Evolutionary conservation across 108 stramenopile species (phyloP), one percentile per base, ranked within the genome.

Genomic region (Cyclotella atomus): DNA sequence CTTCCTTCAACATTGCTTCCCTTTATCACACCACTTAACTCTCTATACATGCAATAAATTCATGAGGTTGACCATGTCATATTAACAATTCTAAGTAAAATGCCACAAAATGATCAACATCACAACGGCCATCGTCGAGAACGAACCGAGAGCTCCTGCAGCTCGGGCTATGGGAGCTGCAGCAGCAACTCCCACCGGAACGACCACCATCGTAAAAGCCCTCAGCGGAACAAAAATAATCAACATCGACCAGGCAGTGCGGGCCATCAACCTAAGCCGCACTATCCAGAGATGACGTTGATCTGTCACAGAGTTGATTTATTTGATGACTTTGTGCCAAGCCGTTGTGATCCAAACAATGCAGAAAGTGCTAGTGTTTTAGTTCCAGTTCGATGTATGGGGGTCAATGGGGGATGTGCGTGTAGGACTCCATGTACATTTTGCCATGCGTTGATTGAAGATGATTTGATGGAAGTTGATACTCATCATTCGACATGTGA

Each of bases 281-380:
- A n/a, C n/a, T 45, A 65, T 38, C 69, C 53, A 1, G 63, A 70
- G 7, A 81, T 81, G 80, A 74, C 80, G 36, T 62, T 81, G 38
- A 54, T 81, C 38, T 81, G 80, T 47, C 80, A 81, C 43, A 72
- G 80, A 2, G 73, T 81, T 27, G 80, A 81, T 52, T 24, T 81
- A 10, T 81, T 81, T 49, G 80, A 81, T 68, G 80, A 81, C 20
- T 81, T 81, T 41, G 72, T 74, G 10, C 73, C 80, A n/a, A 69
- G 68, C 47, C 44, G 52, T 10, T 30, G 45, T 19, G 32, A 38
- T 6, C 24, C 52, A 17, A 33, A 33, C 5, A 24, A 25, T 20
- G 16, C 50, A 15, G 44, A 44, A 16, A 2, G n/a, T n/a, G n/a
- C 47, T 10, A 36, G 49, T 20, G 43, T 20, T 25, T 44, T 68